phyloP scores from a whole-genome alignment of 352 stramenopile species.

The Phytophthora boehmeriae region DNA sequence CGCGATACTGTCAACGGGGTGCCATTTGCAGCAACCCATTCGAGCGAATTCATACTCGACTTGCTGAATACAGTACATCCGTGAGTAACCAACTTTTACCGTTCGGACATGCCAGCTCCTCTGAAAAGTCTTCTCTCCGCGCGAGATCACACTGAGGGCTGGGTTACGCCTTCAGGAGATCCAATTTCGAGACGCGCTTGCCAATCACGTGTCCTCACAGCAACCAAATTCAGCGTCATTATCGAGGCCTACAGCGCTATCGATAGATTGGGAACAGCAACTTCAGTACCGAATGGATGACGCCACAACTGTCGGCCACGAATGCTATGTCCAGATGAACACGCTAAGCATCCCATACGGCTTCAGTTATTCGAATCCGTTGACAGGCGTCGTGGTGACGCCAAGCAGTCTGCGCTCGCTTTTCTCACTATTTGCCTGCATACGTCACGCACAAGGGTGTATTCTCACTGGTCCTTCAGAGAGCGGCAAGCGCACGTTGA shows the following conservation, averaged over 20 bases:
- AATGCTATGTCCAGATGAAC: constrained; percentile 66
- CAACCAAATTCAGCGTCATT: background rate
- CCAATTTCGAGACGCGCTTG: constrained; percentile 55
- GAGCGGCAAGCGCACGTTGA: constrained; percentile 47
- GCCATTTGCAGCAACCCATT: background rate
- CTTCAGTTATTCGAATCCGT: constrained; percentile 61
- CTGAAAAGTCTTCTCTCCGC: constrained; percentile 4
- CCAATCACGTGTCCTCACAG: constrained; percentile 22
- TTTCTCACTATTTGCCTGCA: constrained; percentile 52
- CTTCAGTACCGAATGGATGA: constrained; percentile 73
- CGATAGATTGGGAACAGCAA: constrained; percentile 55
- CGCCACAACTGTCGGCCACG: constrained; percentile 56
- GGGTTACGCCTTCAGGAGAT: constrained; percentile 57
- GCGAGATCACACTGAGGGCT: constrained; percentile 26
- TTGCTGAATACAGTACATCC: constrained; percentile 9
- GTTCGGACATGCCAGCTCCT: background rate
- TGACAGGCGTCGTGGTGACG: constrained; percentile 37
- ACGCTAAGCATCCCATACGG: constrained; percentile 61
- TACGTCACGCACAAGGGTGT: constrained; percentile 42
- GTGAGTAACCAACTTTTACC: constrained; percentile 12
- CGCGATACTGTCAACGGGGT: background rate
- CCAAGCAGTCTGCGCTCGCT: constrained; percentile 56
- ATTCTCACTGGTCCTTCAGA: constrained; percentile 26
- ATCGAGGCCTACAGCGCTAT: background rate
- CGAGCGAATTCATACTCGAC: constrained; percentile 6